phyloP scores from a whole-genome alignment of 768 basidiomycete species.

The Nidularia pulvinata region DNA sequence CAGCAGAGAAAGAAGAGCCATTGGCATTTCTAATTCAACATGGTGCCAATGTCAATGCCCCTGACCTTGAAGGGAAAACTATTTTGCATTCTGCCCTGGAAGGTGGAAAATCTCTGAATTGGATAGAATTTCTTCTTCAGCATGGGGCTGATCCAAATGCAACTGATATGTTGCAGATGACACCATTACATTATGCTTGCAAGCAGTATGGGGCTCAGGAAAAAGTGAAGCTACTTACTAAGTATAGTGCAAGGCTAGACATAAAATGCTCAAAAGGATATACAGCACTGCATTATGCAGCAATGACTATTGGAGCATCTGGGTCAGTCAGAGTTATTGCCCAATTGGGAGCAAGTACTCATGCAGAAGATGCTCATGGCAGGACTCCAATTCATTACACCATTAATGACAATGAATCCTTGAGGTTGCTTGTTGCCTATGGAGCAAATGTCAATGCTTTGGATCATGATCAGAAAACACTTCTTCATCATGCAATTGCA shows the following conservation, averaged over 20 bases:
- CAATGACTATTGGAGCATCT: background rate
- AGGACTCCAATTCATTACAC: background rate
- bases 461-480: background rate
- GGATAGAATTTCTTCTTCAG: background rate
- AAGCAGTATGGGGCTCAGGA: background rate
- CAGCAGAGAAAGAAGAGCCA: too few relatives aligned
- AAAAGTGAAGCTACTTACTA: background rate
- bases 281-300: background rate
- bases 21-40: too few relatives aligned
- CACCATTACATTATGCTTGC: background rate
- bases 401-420: background rate
- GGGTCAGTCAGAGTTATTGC: background rate
- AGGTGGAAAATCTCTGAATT: background rate
- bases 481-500: background rate
- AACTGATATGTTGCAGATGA: background rate
- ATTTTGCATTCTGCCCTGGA: background rate
- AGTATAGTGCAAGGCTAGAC: background rate
- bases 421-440: background rate
- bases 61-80: too few relatives aligned
- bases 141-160: background rate
- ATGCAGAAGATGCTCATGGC: background rate
- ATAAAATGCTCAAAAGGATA: background rate
- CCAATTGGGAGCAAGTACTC: background rate
- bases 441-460: background rate
- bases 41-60: too few relatives aligned